Evolutionary conservation across 331 rosid genomes (phyloP), one percentile per base, ranked within the genome.

Genomic region (Saraca asoca): DNA sequence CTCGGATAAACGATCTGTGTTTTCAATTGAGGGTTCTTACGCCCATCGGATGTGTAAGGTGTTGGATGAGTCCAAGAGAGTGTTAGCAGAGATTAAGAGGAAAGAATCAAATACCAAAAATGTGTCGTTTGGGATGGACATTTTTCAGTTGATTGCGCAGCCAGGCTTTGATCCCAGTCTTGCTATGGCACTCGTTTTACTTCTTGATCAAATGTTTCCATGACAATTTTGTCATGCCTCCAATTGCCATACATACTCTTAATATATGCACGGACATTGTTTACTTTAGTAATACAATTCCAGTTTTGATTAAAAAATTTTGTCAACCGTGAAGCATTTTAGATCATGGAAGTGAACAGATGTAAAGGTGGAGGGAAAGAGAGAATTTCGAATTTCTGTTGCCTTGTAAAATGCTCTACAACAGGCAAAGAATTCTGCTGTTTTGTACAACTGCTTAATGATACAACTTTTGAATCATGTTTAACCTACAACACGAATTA

Each of bases 111-210:
- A 19, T 7, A 33, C 49, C 17, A 87, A 84, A 46, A 75, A 85
- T 4, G 85, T 86, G 1, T 82, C 91, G 5, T 91, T 82, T 78
- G 97, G 97, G 38, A 57, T 52, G 0, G 95, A 88, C 41, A 87
- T 91, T 71, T 91, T 91, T 69, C 84, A 84, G 64, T 61, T 91
- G 64, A 18, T 82, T 58, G 89, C 88, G 52, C 82, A 77, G n/a
- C 85, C 94, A 14, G 87, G 70, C 8, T 79, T 82, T 60, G 90
- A 88, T 77, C 69, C 87, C 12, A 88, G 72, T 7, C 78, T 88
- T 43, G 95, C 96, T 7, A 91, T 91, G 97, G 91, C 88, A 51
- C 80, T 91, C 11, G 83, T 91, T 59, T 68, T 91, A 14, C 71
- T 83, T 7, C 81, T 91, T 24, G 91, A 91, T 78, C 96, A 84